Evolutionary conservation across 2,329 filamentous ascomycete genomes (phyloP).

Genomic region (Septoria linicola): DNA sequence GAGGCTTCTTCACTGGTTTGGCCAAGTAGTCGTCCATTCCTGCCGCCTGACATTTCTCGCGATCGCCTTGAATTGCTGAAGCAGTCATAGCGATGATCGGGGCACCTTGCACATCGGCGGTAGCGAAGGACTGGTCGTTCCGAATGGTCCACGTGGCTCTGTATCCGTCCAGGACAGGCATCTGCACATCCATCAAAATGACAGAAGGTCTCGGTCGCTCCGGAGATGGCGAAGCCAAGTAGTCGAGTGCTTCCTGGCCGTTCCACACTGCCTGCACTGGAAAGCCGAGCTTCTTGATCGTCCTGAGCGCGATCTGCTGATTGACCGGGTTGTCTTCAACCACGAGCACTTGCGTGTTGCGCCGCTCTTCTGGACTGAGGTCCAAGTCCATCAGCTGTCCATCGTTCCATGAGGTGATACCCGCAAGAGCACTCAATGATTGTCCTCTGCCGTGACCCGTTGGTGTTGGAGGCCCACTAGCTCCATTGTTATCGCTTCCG

Average conservation of each 20-base stretch:
- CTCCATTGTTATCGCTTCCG: conserved; percentile 56
- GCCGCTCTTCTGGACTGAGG: conserved; percentile 58
- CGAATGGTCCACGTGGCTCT: conserved; percentile 71
- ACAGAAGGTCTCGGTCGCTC: conserved; percentile 64
- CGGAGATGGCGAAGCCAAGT: conserved; percentile 50
- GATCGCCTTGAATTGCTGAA: conserved; percentile 72
- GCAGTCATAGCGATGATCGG: conserved; percentile 82
- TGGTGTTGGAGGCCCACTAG: conserved; percentile 45
- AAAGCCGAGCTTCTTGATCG: conserved; percentile 72
- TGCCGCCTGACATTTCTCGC: conserved; percentile 69
- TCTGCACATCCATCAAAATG: conserved; percentile 56
- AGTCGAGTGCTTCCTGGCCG: conserved; percentile 74
- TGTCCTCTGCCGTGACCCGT: conserved; percentile 21
- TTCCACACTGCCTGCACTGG: conserved; percentile 72
- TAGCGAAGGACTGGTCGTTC: conserved; percentile 65
- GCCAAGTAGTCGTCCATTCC: conserved; percentile 74
- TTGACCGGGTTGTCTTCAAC: conserved; percentile 73
- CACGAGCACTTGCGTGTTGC: conserved; percentile 67
- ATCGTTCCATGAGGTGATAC: conserved; percentile 34
- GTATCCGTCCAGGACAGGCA: conserved; percentile 71
- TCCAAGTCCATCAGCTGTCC: conserved; percentile 50
- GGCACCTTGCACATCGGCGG: conserved; percentile 57
- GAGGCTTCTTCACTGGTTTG: conserved; percentile 69
- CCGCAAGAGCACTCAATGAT: conserved; percentile 18
- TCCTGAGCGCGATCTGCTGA: conserved; percentile 73